These are phyloP conservation scores for Ustilago loliicola DNA, from an alignment of 1,284 basidiomycete genomes.

Conservation along the genomic window DNA sequence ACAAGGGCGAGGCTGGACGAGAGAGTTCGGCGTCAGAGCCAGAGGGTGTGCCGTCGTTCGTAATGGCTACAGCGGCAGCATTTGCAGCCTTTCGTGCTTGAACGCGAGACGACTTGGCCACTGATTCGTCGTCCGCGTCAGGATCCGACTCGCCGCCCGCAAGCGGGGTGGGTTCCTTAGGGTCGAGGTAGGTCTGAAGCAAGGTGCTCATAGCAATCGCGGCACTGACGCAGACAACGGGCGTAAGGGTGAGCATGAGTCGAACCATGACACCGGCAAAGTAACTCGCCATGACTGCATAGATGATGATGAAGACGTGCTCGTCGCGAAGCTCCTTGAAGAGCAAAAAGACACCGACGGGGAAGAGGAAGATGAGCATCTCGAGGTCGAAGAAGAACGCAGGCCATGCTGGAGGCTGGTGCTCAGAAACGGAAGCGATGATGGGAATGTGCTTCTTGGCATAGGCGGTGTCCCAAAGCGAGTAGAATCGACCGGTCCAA, in stretches of 20 bases:
- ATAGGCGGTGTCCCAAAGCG: slow-evolving; percentile 98
- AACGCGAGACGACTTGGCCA: slow-evolving; percentile 69
- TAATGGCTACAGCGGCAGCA: slow-evolving; percentile 55
- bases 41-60: neutral
- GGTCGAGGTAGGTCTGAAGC: slow-evolving; percentile 88
- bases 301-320: slow-evolving; percentile 99
- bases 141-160: slow-evolving; percentile 66
- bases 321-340: slow-evolving; percentile 96
- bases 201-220: slow-evolving; percentile 91
- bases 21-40: slow-evolving; percentile 21
- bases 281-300: slow-evolving; percentile 94
- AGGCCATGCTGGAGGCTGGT: slow-evolving; percentile 99
- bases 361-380: slow-evolving; percentile 97
- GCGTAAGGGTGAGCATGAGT: slow-evolving; percentile 90
- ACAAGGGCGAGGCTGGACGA: slow-evolving; percentile 31
- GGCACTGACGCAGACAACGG: slow-evolving; percentile 89
- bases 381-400: slow-evolving; percentile 99
- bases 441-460: slow-evolving; percentile 97
- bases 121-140: slow-evolving; percentile 47
- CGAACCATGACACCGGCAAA: slow-evolving; percentile 99
- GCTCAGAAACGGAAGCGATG: slow-evolving; percentile 99
- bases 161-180: slow-evolving; percentile 74
- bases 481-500: slow-evolving; percentile 99
- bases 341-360: slow-evolving; percentile 92
- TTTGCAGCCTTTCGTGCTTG: slow-evolving; percentile 61